Evolutionary conservation across 1,284 basidiomycete species (phyloP), one percentile per base, ranked within the genome.

Genomic region (Rhodotorula mucilaginosa): DNA sequence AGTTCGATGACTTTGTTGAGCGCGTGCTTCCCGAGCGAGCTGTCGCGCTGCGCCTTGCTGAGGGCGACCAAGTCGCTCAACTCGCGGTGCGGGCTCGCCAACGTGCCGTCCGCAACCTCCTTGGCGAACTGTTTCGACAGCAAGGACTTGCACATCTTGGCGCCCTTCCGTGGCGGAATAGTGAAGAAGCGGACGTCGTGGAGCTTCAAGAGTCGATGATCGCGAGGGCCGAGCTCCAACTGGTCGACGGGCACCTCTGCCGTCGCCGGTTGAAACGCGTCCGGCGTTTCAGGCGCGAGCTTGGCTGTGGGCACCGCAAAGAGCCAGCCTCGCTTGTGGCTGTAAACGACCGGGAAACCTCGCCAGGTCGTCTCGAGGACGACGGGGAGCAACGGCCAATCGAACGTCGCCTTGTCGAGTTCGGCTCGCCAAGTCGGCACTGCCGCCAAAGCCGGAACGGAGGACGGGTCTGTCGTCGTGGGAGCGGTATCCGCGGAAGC

Each of bases 191-290:
- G 10, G 23, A 63, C 59, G 10, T 44, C 65, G 23, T 63, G 58
- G 26, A 68, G 52, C 31, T 72, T 72, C 18, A 54, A 58, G 13
- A 75, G 52, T 61, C 74, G 71, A 6, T 71, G 59, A 46, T 72
- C 71, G 19, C 70, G 61, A 59, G 65, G 49, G 16, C 70, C 64
- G 61, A 72, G 64, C 15, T 47, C 57, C 31, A 61, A 49, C 12
- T 74, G 65, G 4, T 76, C 70, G 57, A 70, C 63, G 49, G 72
- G 73, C 74, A 74, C 74, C 67, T 81, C 79, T 6, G 79, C 78
- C 6, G 44, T 29, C 2, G 19, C 21, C 44, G 79, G 72, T 0
- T 69, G 51, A 31, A 79, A 78, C 34, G 75, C 71, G 31, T 68
- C 44, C 77, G 48, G 48, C 65, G 64, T 52, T 58, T 19, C 3